Evolutionary conservation across 768 basidiomycete genomes (phyloP).

Genomic region (Kwoniella sp.): DNA sequence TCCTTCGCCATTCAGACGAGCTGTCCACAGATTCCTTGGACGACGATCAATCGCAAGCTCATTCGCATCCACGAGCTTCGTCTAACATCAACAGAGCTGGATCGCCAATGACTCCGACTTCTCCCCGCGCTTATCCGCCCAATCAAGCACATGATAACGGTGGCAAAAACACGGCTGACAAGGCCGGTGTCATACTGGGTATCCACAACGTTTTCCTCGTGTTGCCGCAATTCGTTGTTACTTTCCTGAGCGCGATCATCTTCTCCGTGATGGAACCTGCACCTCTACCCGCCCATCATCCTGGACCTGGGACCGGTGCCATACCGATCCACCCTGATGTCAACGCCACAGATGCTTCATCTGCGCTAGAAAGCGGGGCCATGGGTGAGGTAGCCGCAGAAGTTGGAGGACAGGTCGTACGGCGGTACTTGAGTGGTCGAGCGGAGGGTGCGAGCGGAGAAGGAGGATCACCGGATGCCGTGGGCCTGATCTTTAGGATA

Average conservation of each 20-base stretch:
- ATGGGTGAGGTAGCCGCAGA: slow-evolving; percentile 20
- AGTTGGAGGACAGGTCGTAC: slow-evolving; percentile 14
- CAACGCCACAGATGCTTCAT: neutral
- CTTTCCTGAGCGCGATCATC: slow-evolving; percentile 78
- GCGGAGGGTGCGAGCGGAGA: slow-evolving; percentile 45
- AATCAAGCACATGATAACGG: neutral
- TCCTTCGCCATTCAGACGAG: slow-evolving; percentile 30
- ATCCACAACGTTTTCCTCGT: slow-evolving; percentile 96
- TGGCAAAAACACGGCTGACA: slow-evolving; percentile 61
- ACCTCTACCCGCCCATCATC: slow-evolving; percentile 43
- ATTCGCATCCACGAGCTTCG: neutral
- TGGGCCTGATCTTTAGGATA: slow-evolving; percentile 69
- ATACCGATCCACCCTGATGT: slow-evolving; percentile 57
- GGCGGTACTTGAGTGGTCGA: slow-evolving; percentile 27
- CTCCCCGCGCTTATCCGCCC: slow-evolving; percentile 17
- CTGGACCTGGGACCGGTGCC: slow-evolving; percentile 37
- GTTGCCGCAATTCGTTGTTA: slow-evolving; percentile 90
- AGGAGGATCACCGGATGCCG: slow-evolving; percentile 63
- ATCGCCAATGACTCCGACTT: neutral
- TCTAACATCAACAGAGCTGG: slow-evolving; percentile 4
- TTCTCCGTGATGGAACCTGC: slow-evolving; percentile 80
- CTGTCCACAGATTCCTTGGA: slow-evolving; percentile 10
- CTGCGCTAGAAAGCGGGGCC: slow-evolving; percentile 48
- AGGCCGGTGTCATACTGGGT: slow-evolving; percentile 87
- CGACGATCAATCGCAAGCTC: slow-evolving; percentile 5